A percentile compares a stretch with the other conserved stretches of the same genome.
Evolutionary conservation across 331 rosid species (phyloP).

Genomic region (Ulmus americana): DNA sequence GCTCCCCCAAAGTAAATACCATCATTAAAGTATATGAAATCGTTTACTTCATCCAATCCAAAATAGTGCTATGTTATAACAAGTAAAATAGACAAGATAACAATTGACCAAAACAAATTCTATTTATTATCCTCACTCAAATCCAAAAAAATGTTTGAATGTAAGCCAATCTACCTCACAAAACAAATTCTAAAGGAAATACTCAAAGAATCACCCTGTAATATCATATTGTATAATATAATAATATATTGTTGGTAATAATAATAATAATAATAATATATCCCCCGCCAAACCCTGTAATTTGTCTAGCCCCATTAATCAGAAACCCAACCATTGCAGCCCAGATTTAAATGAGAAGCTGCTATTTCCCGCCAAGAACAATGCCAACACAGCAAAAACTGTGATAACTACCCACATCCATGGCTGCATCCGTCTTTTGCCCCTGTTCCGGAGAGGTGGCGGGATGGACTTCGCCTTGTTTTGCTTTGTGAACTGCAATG

Average conservation of each 20-base stretch:
- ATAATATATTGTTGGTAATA: background rate
- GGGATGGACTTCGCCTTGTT: slow-evolving; percentile 57
- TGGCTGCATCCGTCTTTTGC: slow-evolving; percentile 63
- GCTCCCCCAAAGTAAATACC: no score
- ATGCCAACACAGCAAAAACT: slow-evolving; percentile 29
- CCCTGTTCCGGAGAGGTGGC: slow-evolving; percentile 62
- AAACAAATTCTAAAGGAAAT: slow-evolving; percentile 13
- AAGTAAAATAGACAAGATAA: no score
- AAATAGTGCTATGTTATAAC: no score
- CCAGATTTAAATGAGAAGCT: slow-evolving; percentile 33
- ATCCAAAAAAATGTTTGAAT: background rate
- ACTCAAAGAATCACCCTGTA: slow-evolving; percentile 19
- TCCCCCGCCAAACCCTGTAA: slow-evolving; percentile 29
- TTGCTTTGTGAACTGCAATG: slow-evolving; percentile 45
- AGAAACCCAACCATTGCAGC: slow-evolving; percentile 41
- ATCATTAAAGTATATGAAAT: no score
- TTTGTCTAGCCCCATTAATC: slow-evolving; percentile 31
- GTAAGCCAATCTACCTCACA: background rate
- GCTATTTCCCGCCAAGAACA: slow-evolving; percentile 44
- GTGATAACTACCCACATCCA: slow-evolving; percentile 65
- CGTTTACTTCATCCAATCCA: no score
- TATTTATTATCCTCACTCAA: no score
- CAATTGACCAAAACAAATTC: no score
- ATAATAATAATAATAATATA: slow-evolving; percentile 1
- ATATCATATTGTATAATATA: slow-evolving; percentile 1